Conservation (phyloP, 1,284 basidiomycete genomes). For the Phellopilus nigrolimitatus region DNA sequence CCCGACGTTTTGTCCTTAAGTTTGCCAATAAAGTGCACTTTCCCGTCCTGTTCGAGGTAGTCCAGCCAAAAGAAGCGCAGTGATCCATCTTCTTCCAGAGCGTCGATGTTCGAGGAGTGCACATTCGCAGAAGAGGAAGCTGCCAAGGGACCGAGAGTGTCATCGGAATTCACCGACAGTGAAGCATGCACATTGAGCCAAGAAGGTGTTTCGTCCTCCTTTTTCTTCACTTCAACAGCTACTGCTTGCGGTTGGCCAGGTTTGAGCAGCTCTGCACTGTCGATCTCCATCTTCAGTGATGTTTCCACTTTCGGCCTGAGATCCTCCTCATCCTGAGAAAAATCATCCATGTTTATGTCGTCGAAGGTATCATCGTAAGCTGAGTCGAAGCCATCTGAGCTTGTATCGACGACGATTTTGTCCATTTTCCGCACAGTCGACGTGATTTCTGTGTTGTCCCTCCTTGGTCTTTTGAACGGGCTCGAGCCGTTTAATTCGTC, state of each 20-base stretch:
- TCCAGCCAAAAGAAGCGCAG: conserved; percentile 95
- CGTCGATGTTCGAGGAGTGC: conserved; percentile 45
- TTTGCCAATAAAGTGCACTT: conserved; percentile 84
- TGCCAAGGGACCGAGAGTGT: conserved; percentile 45
- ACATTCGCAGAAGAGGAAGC: conserved; percentile 36
- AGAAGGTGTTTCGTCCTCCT: conserved; percentile 49
- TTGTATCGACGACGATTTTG: conserved; percentile 52
- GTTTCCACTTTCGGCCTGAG: conserved; percentile 31
- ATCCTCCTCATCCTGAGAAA: conserved; percentile 41
- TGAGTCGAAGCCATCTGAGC: conserved; percentile 40
- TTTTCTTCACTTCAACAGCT: conserved; percentile 33
- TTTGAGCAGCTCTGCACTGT: conserved; percentile 23
- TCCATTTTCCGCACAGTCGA: conserved; percentile 54
- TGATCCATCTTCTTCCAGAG: conserved; percentile 75
- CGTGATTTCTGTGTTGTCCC: conserved; percentile 39
- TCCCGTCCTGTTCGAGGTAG: conserved; percentile 78
- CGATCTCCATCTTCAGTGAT: conserved; percentile 27
- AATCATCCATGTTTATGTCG: conserved; percentile 55
- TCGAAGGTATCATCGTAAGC: conserved; percentile 42
- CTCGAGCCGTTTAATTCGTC: conserved; percentile 54
- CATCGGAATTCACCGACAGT: conserved; percentile 52
- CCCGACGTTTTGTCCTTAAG: conserved; percentile 69
- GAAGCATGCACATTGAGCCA: conserved; percentile 79
- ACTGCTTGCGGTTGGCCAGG: conserved; percentile 23
- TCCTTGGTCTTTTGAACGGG: conserved; percentile 62